Evolutionary conservation across 768 basidiomycete species (phyloP), one percentile per base, ranked within the genome.

Genomic region (Kwoniella europaea): DNA sequence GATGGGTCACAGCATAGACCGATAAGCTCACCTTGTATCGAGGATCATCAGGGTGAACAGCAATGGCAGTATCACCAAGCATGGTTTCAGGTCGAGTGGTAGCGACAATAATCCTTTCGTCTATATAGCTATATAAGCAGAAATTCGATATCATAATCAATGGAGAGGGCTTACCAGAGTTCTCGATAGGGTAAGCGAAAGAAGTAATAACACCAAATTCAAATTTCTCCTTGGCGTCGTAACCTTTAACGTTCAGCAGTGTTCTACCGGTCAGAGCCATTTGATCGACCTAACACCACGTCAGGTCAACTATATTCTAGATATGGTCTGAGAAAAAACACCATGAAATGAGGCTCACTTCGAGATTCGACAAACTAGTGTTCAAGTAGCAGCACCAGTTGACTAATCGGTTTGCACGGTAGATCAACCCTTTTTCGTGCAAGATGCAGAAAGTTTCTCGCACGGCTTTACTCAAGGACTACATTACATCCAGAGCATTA

Each of bases 21-120:
- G 20, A 65, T 29, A 10, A 13, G 66, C 80, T 46, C 41, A 90
- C 91, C 84, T 87, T 94, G 85, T 98, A 98, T 13, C 96, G 89
- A 10, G 88, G 85, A 82, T 98, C 96, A 69, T 95, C 89, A 2
- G 94, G 95, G 84, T 99, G 96, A 0, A 98, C 93, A 35, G 97
- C 97, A 24, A 99, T 91, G 29, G 92, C 97, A 2, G 94, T 93
- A 87, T 98, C 97, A 44, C 97, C 97, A 0, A 99, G 87, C 93
- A 98, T 96, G 0, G 97, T 98, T 84, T 98, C 97, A 0, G 95
- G 95, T 86, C 97, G 93, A 5, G 96, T 98, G 1, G 97, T 99
- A 0, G 97, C 96, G 50, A 99, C 90, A 64, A 97, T 87, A 69
- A 99, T 91, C 80, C 87, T 90, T 81, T 98, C 95, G 65, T 96